Evolutionary conservation across 2,329 filamentous ascomycete genomes (phyloP), one percentile per base, ranked within the genome.

Genomic region (Calonectria honghensis): DNA sequence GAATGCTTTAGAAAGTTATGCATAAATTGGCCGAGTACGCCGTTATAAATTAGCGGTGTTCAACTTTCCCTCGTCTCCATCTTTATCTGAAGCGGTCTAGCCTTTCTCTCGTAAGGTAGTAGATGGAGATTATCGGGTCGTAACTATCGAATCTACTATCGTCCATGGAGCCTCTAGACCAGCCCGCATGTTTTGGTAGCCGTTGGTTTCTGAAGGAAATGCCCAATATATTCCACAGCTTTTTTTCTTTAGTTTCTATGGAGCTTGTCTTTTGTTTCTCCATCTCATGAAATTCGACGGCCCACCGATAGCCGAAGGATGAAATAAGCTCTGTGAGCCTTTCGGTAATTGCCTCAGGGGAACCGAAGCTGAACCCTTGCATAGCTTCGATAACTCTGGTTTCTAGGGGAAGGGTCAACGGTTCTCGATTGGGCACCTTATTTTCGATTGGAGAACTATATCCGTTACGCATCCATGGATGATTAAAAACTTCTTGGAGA

Each of bases 321-420:
- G 97, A 94, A 74, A 99, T 91, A 18, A 96, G 91, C 76, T 94
- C 94, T 10, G 92, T 94, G 50, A 99, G 90, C 82, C 98, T 95
- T 4, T 91, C 87, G 72, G 91, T 93, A 82, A 99, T 98, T 72
- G 91, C 91, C 68, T 98, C 96, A 1, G 95, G 90, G 0, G 95
- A 91, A 0, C 97, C 97, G 86, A 98, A 99, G 84, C 98, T 97
- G 84, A 99, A 99, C 2, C 97, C 97, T 29, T 96, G 97, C 97
- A 99, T 99, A 79, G 94, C 96, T 61, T 95, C 91, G 71, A 98
- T 91, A 4, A 98, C 93, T 54, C 94, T 93, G 2, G 91, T 88
- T 81, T 98, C 96, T 11, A 99, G 87, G 7, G 96, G 96, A 20
- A 97, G 87, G 48, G 94, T 91, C 20, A 98, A 85, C 3, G 96